Evolutionary conservation across 169 alveolate genomes (phyloP), one percentile per base, ranked within the genome.

Genomic region (Eimeria tenella): DNA sequence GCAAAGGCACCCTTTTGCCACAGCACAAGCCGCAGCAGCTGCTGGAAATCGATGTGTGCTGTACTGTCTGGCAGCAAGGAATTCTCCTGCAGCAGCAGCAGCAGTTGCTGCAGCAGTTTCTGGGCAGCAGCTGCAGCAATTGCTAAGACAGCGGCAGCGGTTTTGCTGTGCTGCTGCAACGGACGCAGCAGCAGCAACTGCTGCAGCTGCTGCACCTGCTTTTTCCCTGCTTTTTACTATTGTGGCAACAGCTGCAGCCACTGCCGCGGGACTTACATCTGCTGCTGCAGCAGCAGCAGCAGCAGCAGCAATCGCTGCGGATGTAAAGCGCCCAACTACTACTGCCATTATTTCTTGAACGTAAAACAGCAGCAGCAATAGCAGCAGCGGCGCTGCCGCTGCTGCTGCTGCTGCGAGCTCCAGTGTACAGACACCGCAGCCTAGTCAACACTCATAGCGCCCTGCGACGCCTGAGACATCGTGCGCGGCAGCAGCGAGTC

Each of bases 361-460:
- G 68, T 3, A 58, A 17, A 13, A 17, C 83, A 73, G 53, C 83
- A 21, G 75, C 75, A 65, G 75, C 75, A 65, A 17, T 5, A 5
- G 77, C 77, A 21, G 50, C 83, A 42, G 31, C 17, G 11, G 25
- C 31, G 55, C 50, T 52, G 86, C 68, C 42, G 49, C 68, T 52
- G 71, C 52, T 53, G 49, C 55, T 77, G 87, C 71, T 79, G 86
- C 86, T 75, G 60, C 68, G 42, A 31, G 56, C 55, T 71, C 13
- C n/a, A 11, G 4, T 71, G 23, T 8, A 53, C 49, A n/a, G 65
- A 74, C 86, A 77, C n/a, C 11, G 58, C 25, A 49, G 23, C 10
- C 56, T 52, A 82, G 25, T 82, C 90, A 0, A 82, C 90, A 82
- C 90, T 82, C 90, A 82, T 82, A 11, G 90, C 90, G 23, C 90